phyloP scores from a whole-genome alignment of 805 yeast species.

The Cyberlindnera samutprakarnensis region DNA sequence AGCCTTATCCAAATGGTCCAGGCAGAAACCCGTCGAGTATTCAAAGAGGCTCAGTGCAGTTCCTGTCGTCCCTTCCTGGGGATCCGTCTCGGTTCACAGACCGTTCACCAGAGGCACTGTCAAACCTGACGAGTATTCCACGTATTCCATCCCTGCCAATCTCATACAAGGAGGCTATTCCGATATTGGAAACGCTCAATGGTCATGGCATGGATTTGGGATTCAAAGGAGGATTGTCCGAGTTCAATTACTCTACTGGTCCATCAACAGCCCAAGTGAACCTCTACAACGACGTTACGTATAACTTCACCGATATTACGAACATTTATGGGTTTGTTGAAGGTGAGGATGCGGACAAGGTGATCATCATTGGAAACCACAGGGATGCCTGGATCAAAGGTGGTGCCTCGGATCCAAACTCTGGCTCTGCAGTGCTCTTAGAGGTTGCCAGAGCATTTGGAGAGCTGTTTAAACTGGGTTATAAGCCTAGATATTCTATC shows the following conservation, averaged over 20 bases:
- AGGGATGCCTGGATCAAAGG: slow-evolving; percentile 78
- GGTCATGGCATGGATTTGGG: slow-evolving; percentile 49
- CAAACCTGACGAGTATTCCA: slow-evolving; percentile 46
- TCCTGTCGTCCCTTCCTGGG: slow-evolving; percentile 55
- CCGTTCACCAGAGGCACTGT: slow-evolving; percentile 47
- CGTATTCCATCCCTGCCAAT: slow-evolving; percentile 67
- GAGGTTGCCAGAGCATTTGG: slow-evolving; percentile 59
- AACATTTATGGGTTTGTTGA: slow-evolving; percentile 56
- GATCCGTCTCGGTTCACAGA: slow-evolving; percentile 67
- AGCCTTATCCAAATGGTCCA: slow-evolving; percentile 67
- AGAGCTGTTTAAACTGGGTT: slow-evolving; percentile 43
- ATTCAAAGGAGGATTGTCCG: slow-evolving; percentile 39
- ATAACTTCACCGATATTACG: slow-evolving; percentile 51
- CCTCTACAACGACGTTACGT: slow-evolving; percentile 53
- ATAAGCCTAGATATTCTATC: slow-evolving; percentile 61
- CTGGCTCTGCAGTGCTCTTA: slow-evolving; percentile 58
- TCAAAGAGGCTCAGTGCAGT: slow-evolving; percentile 71
- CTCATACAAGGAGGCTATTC: slow-evolving; percentile 53
- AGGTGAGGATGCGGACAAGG: slow-evolving; percentile 46
- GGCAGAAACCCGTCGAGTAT: slow-evolving; percentile 72
- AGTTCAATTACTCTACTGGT: slow-evolving; percentile 45
- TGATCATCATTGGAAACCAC: slow-evolving; percentile 65
- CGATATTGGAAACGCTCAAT: slow-evolving; percentile 50
- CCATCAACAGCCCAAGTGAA: slow-evolving; percentile 41
- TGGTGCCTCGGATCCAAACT: slow-evolving; percentile 75